Percentiles rank a stretch among this genome's conserved stretches.
These are phyloP conservation scores for Curvularia sp. DNA, from an alignment of 2,329 filamentous ascomycete genomes.

Conservation along the genomic window DNA sequence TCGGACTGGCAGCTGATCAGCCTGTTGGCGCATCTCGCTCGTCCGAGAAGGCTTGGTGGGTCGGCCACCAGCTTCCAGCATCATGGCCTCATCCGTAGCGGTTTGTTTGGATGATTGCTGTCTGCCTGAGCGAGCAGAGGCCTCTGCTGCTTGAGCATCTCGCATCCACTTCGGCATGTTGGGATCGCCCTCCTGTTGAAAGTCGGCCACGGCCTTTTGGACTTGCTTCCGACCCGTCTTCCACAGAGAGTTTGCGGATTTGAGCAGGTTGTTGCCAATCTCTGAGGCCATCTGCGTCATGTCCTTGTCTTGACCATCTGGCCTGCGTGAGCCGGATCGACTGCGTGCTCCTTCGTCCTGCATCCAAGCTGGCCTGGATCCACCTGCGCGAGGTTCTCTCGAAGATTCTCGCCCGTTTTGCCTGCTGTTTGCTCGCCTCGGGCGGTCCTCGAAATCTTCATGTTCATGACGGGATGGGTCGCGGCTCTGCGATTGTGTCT, in stretches of 20 bases:
- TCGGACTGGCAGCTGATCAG: constrained; percentile 32
- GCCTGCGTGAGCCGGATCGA: constrained; percentile 55
- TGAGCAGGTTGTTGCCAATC: constrained; percentile 83
- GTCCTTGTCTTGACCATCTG: constrained; percentile 71
- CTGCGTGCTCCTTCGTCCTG: constrained; percentile 62
- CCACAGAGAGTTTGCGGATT: constrained; percentile 94
- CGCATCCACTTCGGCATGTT: constrained; percentile 96
- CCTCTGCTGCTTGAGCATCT: constrained; percentile 61
- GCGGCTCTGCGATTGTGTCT: constrained; percentile 55
- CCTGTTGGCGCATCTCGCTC: constrained; percentile 32
- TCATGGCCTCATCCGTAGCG: constrained; percentile 68
- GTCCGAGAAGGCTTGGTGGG: constrained; percentile 53
- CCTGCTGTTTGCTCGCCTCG: constrained; percentile 33
- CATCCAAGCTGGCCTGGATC: constrained; percentile 67
- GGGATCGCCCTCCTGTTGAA: constrained; percentile 74
- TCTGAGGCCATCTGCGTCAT: constrained; percentile 81
- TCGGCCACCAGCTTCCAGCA: constrained; percentile 75
- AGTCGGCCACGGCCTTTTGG: constrained; percentile 88
- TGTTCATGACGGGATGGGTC: constrained; percentile 35
- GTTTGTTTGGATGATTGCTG: constrained; percentile 30
- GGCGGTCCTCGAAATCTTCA: constrained; percentile 36
- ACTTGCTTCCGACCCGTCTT: constrained; percentile 93
- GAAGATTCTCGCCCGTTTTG: constrained; percentile 43
- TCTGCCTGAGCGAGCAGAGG: constrained; percentile 33
- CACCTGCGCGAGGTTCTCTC: constrained; percentile 42